Evolutionary conservation across 768 basidiomycete species (phyloP).

Genomic region (Megacollybia marginata): DNA sequence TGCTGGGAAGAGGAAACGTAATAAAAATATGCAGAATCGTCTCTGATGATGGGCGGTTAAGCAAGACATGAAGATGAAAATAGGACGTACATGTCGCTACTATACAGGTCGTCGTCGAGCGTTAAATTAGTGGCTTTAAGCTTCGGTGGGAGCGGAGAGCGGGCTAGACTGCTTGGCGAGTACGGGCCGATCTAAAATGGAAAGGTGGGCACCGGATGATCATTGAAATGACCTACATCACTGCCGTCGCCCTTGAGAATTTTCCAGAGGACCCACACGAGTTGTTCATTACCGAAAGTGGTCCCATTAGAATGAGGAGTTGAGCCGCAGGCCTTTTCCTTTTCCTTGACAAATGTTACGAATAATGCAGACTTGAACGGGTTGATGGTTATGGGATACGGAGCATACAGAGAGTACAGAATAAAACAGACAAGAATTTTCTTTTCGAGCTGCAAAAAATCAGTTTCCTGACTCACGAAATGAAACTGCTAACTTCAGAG

Average conservation of each 20-base stretch:
- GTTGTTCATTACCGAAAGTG: slow-evolving; percentile 55
- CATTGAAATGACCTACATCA: slow-evolving; percentile 45
- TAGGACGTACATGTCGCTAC: slow-evolving; percentile 40
- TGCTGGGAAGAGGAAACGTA: neutral
- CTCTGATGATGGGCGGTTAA: neutral
- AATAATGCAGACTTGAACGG: slow-evolving; percentile 74
- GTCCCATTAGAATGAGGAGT: slow-evolving; percentile 42
- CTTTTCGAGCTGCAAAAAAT: slow-evolving; percentile 45
- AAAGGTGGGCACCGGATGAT: neutral
- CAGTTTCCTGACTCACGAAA: neutral
- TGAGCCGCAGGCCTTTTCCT: slow-evolving; percentile 48
- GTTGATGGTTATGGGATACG: slow-evolving; percentile 73
- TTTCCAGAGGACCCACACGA: slow-evolving; percentile 86
- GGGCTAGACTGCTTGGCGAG: slow-evolving; percentile 66
- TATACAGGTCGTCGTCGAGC: slow-evolving; percentile 57
- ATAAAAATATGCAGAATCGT: neutral
- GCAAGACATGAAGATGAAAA: neutral
- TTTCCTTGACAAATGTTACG: slow-evolving; percentile 60
- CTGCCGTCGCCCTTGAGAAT: slow-evolving; percentile 77
- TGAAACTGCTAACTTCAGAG: slow-evolving; percentile 41
- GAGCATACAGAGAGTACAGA: slow-evolving; percentile 72
- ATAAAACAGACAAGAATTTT: slow-evolving; percentile 76
- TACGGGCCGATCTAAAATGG: slow-evolving; percentile 65
- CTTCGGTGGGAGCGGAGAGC: slow-evolving; percentile 70
- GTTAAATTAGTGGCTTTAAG: slow-evolving; percentile 65